A percentile compares a stretch with the other conserved stretches of the same genome.
Evolutionary conservation across 148 eudicot species (phyloP).

Genomic region (Agrostemma githago): DNA sequence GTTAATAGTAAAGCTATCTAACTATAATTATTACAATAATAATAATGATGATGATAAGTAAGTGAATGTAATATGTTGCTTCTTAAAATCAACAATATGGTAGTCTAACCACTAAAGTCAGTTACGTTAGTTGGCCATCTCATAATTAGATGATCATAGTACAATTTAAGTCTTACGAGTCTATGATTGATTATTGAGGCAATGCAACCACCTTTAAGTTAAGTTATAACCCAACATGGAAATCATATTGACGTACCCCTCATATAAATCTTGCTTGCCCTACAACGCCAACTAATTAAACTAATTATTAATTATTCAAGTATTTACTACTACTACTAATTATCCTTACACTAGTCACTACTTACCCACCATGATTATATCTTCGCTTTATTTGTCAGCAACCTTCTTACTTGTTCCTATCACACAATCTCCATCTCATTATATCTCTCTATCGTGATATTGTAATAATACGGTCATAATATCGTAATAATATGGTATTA

Average conservation of each 20-base stretch:
- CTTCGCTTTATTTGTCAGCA: background rate
- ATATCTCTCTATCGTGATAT: no score
- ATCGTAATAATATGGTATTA: no score
- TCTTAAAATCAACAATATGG: background rate
- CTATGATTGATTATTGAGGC: background rate
- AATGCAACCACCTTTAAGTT: background rate
- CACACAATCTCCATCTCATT: background rate
- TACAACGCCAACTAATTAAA: background rate
- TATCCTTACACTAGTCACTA: no score
- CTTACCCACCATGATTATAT: background rate
- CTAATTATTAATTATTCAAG: no score
- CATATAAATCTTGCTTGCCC: background rate
- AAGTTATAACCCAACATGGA: background rate
- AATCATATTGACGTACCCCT: no score
- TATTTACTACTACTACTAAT: no score
- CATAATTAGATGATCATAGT: background rate
- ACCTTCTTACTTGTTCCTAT: background rate
- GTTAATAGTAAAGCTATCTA: no score
- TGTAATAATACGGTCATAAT: no score
- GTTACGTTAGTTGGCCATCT: background rate
- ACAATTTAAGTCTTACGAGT: background rate
- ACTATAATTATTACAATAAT: no score
- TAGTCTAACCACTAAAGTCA: constrained; percentile 1
- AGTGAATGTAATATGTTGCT: no score
- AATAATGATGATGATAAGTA: no score